Evolutionary conservation across 371 early-diverging fungal species (phyloP).

Genomic region (Mortierella sp.): DNA sequence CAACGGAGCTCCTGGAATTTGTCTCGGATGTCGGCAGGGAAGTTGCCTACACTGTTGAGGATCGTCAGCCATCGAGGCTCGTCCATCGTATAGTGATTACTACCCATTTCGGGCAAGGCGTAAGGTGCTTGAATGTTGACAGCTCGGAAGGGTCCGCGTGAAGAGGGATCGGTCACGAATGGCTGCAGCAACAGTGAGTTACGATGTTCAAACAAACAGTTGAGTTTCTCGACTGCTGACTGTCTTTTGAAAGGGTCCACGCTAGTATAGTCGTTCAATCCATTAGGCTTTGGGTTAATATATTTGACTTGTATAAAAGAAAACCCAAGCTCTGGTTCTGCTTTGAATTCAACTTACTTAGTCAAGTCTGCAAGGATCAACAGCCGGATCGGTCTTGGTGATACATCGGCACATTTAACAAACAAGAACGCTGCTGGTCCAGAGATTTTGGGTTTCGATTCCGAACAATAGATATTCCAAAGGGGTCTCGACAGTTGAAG

Average conservation of each 20-base stretch:
- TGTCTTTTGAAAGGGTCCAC: constrained; percentile 60
- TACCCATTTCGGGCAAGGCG: constrained; percentile 70
- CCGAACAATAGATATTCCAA: constrained; percentile 64
- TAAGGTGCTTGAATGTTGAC: constrained; percentile 66
- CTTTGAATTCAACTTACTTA: constrained; percentile 12
- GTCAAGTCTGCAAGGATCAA: constrained; percentile 30
- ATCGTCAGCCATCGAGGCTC: constrained; percentile 71
- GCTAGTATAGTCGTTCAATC: constrained; percentile 41
- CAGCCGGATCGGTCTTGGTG: constrained; percentile 56
- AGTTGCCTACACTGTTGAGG: constrained; percentile 64
- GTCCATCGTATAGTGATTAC: constrained; percentile 66
- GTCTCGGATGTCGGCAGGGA: constrained; percentile 66
- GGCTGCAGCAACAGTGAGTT: constrained; percentile 65
- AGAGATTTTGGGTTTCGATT: constrained; percentile 57
- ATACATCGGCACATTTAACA: constrained; percentile 71
- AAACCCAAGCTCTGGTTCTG: background rate
- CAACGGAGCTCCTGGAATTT: constrained; percentile 72
- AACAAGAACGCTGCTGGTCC: constrained; percentile 67
- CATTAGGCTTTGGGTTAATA: background rate
- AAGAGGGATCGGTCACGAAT: constrained; percentile 59
- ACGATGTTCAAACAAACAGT: constrained; percentile 61
- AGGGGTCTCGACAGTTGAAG: constrained; percentile 56
- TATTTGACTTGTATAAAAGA: background rate
- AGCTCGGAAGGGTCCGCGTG: constrained; percentile 66
- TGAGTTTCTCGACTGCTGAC: constrained; percentile 57